Conservation (phyloP, 768 basidiomycete genomes). For the Tephrocybe rancida region DNA sequence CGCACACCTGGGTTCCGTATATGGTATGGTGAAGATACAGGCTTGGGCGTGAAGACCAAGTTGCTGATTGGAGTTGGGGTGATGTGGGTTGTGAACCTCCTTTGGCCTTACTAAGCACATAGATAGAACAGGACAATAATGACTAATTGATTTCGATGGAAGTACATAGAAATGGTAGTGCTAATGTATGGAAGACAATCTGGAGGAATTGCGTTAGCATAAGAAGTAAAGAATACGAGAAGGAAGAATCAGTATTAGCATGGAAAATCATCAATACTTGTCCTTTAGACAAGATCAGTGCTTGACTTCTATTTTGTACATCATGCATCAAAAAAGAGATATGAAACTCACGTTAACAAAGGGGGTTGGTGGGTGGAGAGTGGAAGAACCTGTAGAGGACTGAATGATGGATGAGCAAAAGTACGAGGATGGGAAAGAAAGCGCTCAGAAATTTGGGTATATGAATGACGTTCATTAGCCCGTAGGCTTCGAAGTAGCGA, state of each 20-base stretch:
- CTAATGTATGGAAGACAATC: not conserved
- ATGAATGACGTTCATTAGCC: slow-evolving; percentile 65
- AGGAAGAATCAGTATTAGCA: slow-evolving; percentile 80
- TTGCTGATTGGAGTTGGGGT: slow-evolving; percentile 40
- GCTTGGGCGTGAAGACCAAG: slow-evolving; percentile 43
- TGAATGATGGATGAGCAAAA: slow-evolving; percentile 13
- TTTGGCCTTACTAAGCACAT: slow-evolving; percentile 46
- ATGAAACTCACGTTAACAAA: slow-evolving; percentile 27
- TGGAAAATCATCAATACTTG: slow-evolving; percentile 76
- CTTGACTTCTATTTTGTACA: slow-evolving; percentile 89
- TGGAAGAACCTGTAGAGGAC: slow-evolving; percentile 3
- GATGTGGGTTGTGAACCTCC: slow-evolving; percentile 69
- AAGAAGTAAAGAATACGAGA: not conserved
- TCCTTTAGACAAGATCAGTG: slow-evolving; percentile 80
- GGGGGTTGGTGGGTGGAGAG: not conserved
- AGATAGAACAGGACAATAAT: not conserved
- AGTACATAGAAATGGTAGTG: too few relatives aligned
- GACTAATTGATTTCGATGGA: not conserved
- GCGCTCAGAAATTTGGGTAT: slow-evolving; percentile 95
- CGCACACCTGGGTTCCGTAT: slow-evolving; percentile 25
- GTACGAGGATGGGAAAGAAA: slow-evolving; percentile 14
- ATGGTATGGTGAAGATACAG: slow-evolving; percentile 31
- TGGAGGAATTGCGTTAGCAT: not conserved
- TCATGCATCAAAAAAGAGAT: slow-evolving; percentile 39
- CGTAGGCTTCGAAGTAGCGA: slow-evolving; percentile 84